Percentiles rank a stretch among this genome's conserved stretches.
Conservation (phyloP, 176 grass and related monocot genomes). For the Carex littledalei region DNA sequence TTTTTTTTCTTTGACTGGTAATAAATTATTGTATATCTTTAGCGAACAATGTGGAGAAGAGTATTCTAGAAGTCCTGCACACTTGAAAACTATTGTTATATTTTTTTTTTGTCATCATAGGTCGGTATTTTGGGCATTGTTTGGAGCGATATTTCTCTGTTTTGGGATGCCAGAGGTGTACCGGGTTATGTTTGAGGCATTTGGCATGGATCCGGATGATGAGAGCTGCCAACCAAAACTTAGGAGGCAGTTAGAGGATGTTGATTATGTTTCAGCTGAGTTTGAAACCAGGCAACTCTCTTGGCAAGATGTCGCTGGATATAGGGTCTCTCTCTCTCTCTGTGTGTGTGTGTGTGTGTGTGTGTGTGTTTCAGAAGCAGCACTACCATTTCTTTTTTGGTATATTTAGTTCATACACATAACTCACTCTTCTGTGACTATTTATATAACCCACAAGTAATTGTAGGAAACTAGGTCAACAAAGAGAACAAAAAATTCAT, state of each 20-base stretch:
- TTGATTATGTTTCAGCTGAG: slow-evolving; percentile 97
- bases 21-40: neutral
- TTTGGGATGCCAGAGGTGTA: slow-evolving; percentile 99
- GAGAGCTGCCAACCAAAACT: slow-evolving; percentile 88
- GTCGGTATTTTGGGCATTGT: slow-evolving; percentile 95
- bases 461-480: neutral
- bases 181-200: slow-evolving; percentile 90
- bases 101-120: slow-evolving; percentile 27
- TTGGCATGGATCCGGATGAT: slow-evolving; percentile 91
- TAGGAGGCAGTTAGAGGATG: slow-evolving; percentile 87
- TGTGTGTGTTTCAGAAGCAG: neutral
- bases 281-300: slow-evolving; percentile 75
- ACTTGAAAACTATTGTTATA: neutral
- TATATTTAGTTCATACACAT: neutral
- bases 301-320: slow-evolving; percentile 90
- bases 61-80: neutral
- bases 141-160: slow-evolving; percentile 98
- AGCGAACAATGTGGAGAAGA: neutral
- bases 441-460: neutral
- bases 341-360: neutral
- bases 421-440: neutral
- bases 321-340: slow-evolving; percentile 38
- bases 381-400: neutral
- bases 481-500: neutral
- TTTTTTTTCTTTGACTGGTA: neutral